Conservation (phyloP, 441 rosid species). For the Sinapis alba region DNA sequence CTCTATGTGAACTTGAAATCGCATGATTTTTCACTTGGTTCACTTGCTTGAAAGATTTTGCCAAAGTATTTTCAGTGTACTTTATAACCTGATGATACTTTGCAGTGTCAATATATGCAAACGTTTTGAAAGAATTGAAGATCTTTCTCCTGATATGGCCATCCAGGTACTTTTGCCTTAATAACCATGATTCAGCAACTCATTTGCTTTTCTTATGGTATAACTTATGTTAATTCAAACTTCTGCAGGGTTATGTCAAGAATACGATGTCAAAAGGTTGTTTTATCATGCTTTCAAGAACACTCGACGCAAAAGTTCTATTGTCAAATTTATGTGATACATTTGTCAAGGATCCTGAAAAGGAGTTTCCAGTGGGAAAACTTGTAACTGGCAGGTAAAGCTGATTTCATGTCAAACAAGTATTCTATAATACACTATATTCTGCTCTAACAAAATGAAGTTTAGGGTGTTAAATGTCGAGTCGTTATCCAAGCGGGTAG, state of each 20-base stretch:
- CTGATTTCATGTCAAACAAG: conserved; percentile 17
- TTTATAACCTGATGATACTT: conserved; percentile 20
- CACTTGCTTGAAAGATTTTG: neutral
- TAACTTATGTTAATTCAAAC: conserved; percentile 23
- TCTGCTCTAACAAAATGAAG: conserved; percentile 38
- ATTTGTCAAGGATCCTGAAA: conserved; percentile 67
- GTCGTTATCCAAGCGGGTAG: conserved; percentile 81
- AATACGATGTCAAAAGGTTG: conserved; percentile 85
- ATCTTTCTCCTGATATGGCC: conserved; percentile 61
- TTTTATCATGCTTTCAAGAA: conserved; percentile 83
- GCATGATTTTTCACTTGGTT: neutral
- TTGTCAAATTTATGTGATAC: conserved; percentile 80
- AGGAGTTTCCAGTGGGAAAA: conserved; percentile 87
- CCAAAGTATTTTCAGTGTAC: neutral
- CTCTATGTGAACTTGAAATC: conserved; percentile 20
- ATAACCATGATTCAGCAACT: conserved; percentile 2
- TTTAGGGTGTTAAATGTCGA: conserved; percentile 85
- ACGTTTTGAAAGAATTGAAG: conserved; percentile 66
- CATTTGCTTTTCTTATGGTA: conserved; percentile 11
- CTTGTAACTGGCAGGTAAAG: conserved; percentile 82
- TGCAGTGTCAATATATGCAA: conserved; percentile 50
- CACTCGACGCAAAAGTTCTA: conserved; percentile 82
- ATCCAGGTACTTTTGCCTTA: conserved; percentile 59
- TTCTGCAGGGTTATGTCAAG: conserved; percentile 90
- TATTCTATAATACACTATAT: conserved; percentile 10